Base-by-base conservation (phyloP, 805 yeast species). In the Jamesozyma piceae region DNA sequence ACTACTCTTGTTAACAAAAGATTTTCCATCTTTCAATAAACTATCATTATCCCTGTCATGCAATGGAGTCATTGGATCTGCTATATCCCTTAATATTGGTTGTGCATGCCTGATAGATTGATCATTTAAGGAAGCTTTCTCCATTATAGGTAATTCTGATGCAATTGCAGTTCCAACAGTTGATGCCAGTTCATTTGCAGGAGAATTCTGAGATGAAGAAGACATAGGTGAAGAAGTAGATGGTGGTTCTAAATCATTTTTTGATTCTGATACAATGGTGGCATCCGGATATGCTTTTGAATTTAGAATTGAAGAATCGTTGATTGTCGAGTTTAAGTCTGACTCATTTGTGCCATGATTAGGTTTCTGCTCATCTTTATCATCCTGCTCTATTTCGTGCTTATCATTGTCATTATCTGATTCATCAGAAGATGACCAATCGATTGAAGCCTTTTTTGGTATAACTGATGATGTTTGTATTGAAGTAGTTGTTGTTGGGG, bases 401-500 rank as follows among this genome's bases (percentile, higher is more conserved):
- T 18, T 31, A 10, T 37, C 46, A 10, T 33, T 40, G 13, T 41
- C 51, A 13, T 49, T 57, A 37, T 81, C 90, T 48, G 82, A 56
- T 38, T 81, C 90, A 48, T 82, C 94, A 49, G 82, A 94, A 42
- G 87, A 81, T 17, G 89, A 80, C 87, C 95, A 92, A 4, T 89
- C 80, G 58, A 89, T 70, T 36, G 81, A 78, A 1, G 95, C 85
- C 59, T 83, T 85, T 24, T 83, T 75, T 0, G 97, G 96, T 14
- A 84, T 77, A 4, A 89, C 80, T 6, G 80, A 77, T 4, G 83
- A 74, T 9, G 83, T 62, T 48, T 78, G 86, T 14, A 77, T 59
- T 1, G 80, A 73, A 13, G 68, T 57, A 17, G 58, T 49, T 3
- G 60, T 52, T 5, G 44, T 40, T 5, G 43, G 43, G 6, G 17